Percentiles rank a stretch among this genome's conserved stretches.
These are phyloP conservation scores for Cordyceps sp. DNA, from an alignment of 2,329 filamentous ascomycete genomes.

Conservation along the genomic window DNA sequence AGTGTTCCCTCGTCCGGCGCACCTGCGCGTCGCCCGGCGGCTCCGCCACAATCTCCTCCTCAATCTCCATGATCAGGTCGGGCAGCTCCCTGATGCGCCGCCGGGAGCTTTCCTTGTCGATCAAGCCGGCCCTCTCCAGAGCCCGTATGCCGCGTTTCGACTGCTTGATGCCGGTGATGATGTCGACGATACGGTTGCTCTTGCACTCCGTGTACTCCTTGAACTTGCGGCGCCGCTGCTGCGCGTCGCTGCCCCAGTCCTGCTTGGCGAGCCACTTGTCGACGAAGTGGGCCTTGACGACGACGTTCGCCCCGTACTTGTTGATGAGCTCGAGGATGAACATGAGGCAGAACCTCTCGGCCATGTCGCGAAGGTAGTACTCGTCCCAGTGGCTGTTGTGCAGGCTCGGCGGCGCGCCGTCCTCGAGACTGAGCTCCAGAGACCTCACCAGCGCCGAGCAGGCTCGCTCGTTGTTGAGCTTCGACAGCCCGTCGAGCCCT, in stretches of 20 bases:
- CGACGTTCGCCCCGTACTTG: conserved; percentile 36
- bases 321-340: conserved; percentile 41
- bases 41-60: conserved; percentile 10
- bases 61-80: conserved; percentile 17
- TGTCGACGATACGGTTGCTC: conserved; percentile 35
- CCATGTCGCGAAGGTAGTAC: conserved; percentile 43
- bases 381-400: conserved; percentile 43
- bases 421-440: conserved; percentile 36
- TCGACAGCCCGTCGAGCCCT: conserved; percentile 22
- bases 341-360: conserved; percentile 42
- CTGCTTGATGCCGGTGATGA: conserved; percentile 29
- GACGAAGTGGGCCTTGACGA: conserved; percentile 49
- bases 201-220: conserved; percentile 29
- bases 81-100: conserved; percentile 12
- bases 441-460: conserved; percentile 43
- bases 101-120: conserved; percentile 16
- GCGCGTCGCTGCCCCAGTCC: conserved; percentile 42
- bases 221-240: conserved; percentile 38
- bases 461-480: conserved; percentile 31
- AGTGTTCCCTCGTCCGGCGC: conserved; percentile 30
- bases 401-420: conserved; percentile 32
- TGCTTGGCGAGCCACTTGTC: conserved; percentile 61
- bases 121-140: conserved; percentile 31
- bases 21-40: conserved; percentile 10
- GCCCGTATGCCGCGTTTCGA: conserved; percentile 33